Evolutionary conservation across 2,329 filamentous ascomycete species (phyloP).

Genomic region (Cercospora berteroae): DNA sequence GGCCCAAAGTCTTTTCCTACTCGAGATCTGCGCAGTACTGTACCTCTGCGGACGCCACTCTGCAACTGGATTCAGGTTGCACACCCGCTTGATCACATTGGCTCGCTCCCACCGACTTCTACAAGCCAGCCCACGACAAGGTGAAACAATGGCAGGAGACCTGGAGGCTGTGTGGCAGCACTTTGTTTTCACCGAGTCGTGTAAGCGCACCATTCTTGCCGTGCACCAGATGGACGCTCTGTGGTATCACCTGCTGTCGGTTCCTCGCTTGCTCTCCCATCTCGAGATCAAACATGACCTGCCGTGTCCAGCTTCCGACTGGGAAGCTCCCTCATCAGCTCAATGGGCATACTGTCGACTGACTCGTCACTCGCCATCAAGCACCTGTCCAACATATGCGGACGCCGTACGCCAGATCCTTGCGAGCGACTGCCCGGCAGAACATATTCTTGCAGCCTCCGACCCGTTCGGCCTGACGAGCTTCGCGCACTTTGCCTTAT

Average conservation of each 20-base stretch:
- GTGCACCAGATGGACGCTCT: constrained; percentile 47
- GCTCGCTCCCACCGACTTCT: constrained; percentile 29
- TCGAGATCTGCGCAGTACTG: constrained; percentile 47
- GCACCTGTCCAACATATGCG: not conserved
- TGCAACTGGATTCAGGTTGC: constrained; percentile 41
- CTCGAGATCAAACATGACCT: constrained; percentile 49
- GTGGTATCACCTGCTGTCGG: constrained; percentile 46
- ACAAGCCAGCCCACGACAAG: not conserved
- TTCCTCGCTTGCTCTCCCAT: constrained; percentile 41
- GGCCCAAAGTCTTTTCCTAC: constrained; percentile 43
- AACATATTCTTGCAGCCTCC: not conserved
- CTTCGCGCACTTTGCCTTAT: not conserved
- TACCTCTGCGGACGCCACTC: constrained; percentile 43
- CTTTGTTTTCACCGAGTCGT: constrained; percentile 42
- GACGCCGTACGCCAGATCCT: constrained; percentile 11
- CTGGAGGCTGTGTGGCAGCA: constrained; percentile 43
- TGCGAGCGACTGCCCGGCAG: not conserved
- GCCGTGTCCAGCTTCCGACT: constrained; percentile 42
- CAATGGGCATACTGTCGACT: constrained; percentile 40
- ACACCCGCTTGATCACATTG: constrained; percentile 44
- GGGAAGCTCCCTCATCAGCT: constrained; percentile 40
- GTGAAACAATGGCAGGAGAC: constrained; percentile 24
- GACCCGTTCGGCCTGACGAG: not conserved
- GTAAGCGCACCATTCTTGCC: constrained; percentile 46
- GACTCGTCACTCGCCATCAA: not conserved